phyloP scores from a whole-genome alignment of 192 early-diverging fungal genomes.

The Coemansia brasiliensis region DNA sequence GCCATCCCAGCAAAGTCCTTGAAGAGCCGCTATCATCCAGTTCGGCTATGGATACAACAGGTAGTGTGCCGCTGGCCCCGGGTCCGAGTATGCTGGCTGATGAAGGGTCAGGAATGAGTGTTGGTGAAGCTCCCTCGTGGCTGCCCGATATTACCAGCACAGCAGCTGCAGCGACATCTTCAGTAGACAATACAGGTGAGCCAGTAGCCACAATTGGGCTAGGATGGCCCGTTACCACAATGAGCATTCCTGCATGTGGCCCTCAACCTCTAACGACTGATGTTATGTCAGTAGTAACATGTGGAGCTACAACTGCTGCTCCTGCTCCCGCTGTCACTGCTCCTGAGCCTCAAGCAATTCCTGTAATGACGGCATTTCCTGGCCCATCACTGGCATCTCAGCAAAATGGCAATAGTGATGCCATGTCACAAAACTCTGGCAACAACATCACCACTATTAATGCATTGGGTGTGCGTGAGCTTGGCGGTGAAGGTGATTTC shows the following conservation, averaged over 20 bases:
- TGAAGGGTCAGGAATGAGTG: constrained; percentile 28
- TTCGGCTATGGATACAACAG: not conserved
- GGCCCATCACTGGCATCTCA: not conserved
- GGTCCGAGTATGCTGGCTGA: constrained; percentile 41
- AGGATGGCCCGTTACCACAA: constrained; percentile 25
- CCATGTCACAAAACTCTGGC: not conserved
- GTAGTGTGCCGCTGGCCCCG: constrained; percentile 4
- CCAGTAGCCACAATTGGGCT: constrained; percentile 19
- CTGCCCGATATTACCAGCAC: constrained; percentile 19
- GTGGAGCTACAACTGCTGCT: not conserved
- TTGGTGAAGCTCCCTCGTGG: constrained; percentile 39
- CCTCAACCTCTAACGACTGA: not conserved
- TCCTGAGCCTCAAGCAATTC: not conserved
- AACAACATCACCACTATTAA: constrained; percentile 35
- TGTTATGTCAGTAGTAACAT: not conserved
- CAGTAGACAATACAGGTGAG: not conserved
- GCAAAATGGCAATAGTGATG: constrained; percentile 5
- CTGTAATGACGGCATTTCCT: constrained; percentile 12
- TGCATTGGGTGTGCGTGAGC: constrained; percentile 43
- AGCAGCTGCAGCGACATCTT: not conserved
- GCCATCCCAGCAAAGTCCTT: constrained; percentile 18
- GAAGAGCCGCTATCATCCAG: not conserved
- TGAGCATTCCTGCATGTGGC: not conserved
- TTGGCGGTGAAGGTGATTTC: constrained; percentile 38
- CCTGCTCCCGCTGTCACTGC: constrained; percentile 1